Evolutionary conservation across 2,329 filamentous ascomycete genomes (phyloP).

Genomic region (Geoglossum cookeanum): DNA sequence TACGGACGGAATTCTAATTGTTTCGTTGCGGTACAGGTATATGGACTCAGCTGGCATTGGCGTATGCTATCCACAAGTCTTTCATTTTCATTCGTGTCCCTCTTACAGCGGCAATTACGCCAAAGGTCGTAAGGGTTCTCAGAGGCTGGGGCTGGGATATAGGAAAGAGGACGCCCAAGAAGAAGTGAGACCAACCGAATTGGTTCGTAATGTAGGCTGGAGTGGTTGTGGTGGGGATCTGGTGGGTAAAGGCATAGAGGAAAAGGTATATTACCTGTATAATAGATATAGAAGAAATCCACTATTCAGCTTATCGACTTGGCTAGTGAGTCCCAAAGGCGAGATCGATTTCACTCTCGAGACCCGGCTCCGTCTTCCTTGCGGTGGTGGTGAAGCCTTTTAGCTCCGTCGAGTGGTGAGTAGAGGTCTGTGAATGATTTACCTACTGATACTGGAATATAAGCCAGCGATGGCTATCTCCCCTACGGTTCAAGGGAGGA

Average conservation of each 20-base stretch:
- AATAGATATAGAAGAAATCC: background rate
- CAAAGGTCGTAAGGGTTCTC: conserved; percentile 81
- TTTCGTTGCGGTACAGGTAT: conserved; percentile 28
- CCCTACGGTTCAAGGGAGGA: too few relatives aligned
- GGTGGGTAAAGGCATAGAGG: background rate
- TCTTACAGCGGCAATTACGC: conserved; percentile 71
- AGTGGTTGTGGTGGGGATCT: background rate
- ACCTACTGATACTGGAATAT: too few relatives aligned
- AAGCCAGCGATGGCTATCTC: too few relatives aligned
- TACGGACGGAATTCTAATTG: background rate
- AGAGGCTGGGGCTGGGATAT: conserved; percentile 89
- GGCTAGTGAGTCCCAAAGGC: background rate
- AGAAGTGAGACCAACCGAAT: background rate
- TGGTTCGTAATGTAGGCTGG: background rate
- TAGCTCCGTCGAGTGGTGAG: too few relatives aligned
- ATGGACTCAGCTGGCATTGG: conserved; percentile 76
- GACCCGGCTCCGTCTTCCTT: too few relatives aligned
- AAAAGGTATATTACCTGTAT: background rate
- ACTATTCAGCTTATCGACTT: background rate
- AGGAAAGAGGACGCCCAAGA: conserved; percentile 41
- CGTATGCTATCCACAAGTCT: conserved; percentile 94
- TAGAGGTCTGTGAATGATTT: too few relatives aligned
- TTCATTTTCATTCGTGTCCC: conserved; percentile 95
- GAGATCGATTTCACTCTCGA: background rate
- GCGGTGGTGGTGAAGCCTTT: too few relatives aligned